Conservation (phyloP, 1,284 basidiomycete species). For the Microbotryomycetes sp. region DNA sequence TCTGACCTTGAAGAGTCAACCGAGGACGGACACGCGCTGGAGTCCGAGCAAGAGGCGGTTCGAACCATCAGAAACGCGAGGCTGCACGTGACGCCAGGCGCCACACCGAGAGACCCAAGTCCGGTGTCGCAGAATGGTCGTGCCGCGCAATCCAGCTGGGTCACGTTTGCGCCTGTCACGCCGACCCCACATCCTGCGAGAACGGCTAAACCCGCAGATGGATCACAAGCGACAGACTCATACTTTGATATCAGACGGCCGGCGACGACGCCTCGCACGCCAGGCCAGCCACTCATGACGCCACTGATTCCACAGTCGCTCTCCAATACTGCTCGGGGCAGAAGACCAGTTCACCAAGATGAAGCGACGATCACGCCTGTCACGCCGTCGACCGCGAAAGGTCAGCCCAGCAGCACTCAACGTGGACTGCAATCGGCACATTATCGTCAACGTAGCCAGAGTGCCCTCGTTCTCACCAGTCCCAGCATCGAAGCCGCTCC, state of each 20-base stretch:
- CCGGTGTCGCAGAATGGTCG: background rate
- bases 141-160: conserved; percentile 11
- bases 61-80: too few relatives aligned
- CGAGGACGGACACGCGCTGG: conserved; percentile 18
- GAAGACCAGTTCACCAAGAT: conserved; percentile 16
- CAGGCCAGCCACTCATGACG: conserved; percentile 17
- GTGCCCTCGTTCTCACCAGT: conserved; percentile 18
- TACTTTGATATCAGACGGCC: conserved; percentile 31
- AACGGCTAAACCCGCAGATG: conserved; percentile 12
- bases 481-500: conserved; percentile 8
- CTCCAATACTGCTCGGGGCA: conserved; percentile 19
- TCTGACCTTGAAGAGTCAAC: background rate
- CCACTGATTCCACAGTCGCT: conserved; percentile 21
- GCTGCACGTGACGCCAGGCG: background rate
- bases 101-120: background rate
- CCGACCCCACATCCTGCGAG: conserved; percentile 28
- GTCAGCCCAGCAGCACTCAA: too few relatives aligned
- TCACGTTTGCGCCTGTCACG: conserved; percentile 27
- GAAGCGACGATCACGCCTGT: background rate
- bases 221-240: conserved; percentile 5
- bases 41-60: background rate
- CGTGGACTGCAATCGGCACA: background rate
- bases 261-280: conserved; percentile 6
- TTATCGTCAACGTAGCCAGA: conserved; percentile 18
- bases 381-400: background rate